A percentile compares a stretch with the other conserved stretches of the same genome.
Conservation (phyloP, 2,329 filamentous ascomycete genomes). For the Chalara sp. region DNA sequence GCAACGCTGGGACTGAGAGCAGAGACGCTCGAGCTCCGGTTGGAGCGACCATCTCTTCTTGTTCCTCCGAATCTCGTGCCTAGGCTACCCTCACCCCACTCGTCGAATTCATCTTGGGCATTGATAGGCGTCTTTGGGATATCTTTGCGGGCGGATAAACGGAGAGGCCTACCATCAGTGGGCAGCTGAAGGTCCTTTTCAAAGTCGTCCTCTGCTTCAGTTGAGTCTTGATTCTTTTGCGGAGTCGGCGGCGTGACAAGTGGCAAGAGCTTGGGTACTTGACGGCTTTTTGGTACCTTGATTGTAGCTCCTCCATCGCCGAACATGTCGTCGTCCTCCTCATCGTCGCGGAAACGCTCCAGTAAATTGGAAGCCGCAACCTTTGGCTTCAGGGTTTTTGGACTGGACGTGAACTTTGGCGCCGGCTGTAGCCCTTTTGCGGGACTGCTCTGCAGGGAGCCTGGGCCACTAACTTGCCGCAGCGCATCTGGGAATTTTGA, state of each 20-base stretch:
- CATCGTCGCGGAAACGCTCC: constrained; percentile 57
- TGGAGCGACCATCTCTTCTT: constrained; percentile 68
- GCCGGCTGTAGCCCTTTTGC: constrained; percentile 33
- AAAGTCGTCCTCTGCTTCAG: constrained; percentile 54
- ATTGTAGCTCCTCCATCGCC: constrained; percentile 60
- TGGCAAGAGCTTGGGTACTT: constrained; percentile 43
- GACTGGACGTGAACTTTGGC: constrained; percentile 22
- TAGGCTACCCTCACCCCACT: constrained; percentile 90
- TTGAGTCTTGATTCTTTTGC: constrained; percentile 31
- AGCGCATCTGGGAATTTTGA: constrained; percentile 60
- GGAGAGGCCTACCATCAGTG: constrained; percentile 53
- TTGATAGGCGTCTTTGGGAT: constrained; percentile 55
- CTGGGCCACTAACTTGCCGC: constrained; percentile 47
- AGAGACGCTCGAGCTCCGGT: constrained; percentile 79
- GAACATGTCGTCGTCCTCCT: constrained; percentile 57
- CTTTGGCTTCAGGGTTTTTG: constrained; percentile 18
- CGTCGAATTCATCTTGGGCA: constrained; percentile 70
- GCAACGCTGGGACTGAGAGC: constrained; percentile 88
- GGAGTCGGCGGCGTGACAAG: constrained; percentile 50
- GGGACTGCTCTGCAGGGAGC: constrained; percentile 47
- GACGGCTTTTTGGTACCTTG: constrained; percentile 55
- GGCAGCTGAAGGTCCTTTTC: constrained; percentile 69
- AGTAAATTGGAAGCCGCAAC: constrained; percentile 40
- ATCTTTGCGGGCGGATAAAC: constrained; percentile 52
- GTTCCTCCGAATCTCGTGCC: constrained; percentile 88